Evolutionary conservation across 768 basidiomycete genomes (phyloP).

Genomic region (Lentinula sp.): DNA sequence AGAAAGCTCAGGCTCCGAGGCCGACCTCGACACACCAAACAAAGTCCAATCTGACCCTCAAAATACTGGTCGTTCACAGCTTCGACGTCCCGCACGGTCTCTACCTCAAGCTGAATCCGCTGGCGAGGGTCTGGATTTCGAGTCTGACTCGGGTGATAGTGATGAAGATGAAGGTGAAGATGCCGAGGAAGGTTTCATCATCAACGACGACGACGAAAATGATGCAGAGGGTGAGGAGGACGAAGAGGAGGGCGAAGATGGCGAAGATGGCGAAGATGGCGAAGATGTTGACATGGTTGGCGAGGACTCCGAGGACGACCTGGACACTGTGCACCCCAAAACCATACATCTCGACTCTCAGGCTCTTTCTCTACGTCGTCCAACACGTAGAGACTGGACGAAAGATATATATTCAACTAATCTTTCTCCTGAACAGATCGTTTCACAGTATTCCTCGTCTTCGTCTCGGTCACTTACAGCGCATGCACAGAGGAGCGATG

Average conservation of each 20-base stretch:
- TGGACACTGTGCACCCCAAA: background rate
- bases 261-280: slow-evolving; percentile 35
- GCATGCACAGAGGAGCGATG: slow-evolving; percentile 15
- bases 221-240: slow-evolving; percentile 55
- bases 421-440: slow-evolving; percentile 65
- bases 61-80: slow-evolving; percentile 47
- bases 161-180: slow-evolving; percentile 42
- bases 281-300: too few relatives aligned
- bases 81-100: slow-evolving; percentile 38
- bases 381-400: slow-evolving; percentile 68
- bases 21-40: slow-evolving; percentile 24
- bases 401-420: slow-evolving; percentile 74
- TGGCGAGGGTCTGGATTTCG: slow-evolving; percentile 27
- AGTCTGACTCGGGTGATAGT: slow-evolving; percentile 73
- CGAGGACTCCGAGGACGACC: slow-evolving; percentile 8
- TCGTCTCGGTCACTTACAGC: slow-evolving; percentile 10
- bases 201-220: slow-evolving; percentile 33
- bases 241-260: slow-evolving; percentile 46
- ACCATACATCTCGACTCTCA: background rate
- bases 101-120: slow-evolving; percentile 21
- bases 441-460: slow-evolving; percentile 22
- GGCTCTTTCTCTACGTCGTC: slow-evolving; percentile 5
- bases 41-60: slow-evolving; percentile 16
- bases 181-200: slow-evolving; percentile 46
- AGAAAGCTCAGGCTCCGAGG: slow-evolving; percentile 19